A percentile compares a stretch with the other conserved stretches of the same genome.
Evolutionary conservation across 371 early-diverging fungal species (phyloP).

Genomic region (Basidiobolus heterosporus): DNA sequence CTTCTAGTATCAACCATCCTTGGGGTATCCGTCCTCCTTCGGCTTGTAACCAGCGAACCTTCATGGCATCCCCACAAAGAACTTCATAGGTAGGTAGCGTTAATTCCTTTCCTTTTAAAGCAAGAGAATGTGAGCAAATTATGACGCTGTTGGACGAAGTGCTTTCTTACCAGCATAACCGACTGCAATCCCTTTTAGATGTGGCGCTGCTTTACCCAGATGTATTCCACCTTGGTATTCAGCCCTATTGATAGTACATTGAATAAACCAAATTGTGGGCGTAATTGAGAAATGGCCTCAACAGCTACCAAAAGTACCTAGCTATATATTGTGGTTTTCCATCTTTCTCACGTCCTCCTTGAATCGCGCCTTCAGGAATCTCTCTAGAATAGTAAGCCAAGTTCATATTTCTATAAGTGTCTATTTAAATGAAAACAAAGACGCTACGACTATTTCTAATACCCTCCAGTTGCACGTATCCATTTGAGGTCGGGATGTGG

Average conservation of each 20-base stretch:
- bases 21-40: slow-evolving; percentile 10
- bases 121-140: too few relatives aligned
- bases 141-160: too few relatives aligned
- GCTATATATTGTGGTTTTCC: slow-evolving; percentile 4
- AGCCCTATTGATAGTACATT: too few relatives aligned
- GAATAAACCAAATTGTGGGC: too few relatives aligned
- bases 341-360: slow-evolving; percentile 6
- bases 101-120: slow-evolving; percentile 9
- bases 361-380: slow-evolving; percentile 5
- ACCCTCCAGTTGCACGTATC: too few relatives aligned
- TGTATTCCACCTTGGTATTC: slow-evolving; percentile 22
- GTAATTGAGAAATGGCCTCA: too few relatives aligned
- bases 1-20: slow-evolving; percentile 14
- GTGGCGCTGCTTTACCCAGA: slow-evolving; percentile 25
- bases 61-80: slow-evolving; percentile 23
- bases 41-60: slow-evolving; percentile 20
- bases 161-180: slow-evolving; percentile 20
- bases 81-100: slow-evolving; percentile 22
- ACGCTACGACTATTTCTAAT: too few relatives aligned
- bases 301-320: too few relatives aligned
- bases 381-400: too few relatives aligned
- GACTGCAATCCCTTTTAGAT: slow-evolving; percentile 19
- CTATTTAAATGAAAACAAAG: too few relatives aligned
- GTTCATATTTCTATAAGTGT: too few relatives aligned
- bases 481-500: too few relatives aligned